These are phyloP conservation scores for Thielaviopsis euricoi DNA, from an alignment of 2,329 filamentous ascomycete species.

Conservation along the genomic window DNA sequence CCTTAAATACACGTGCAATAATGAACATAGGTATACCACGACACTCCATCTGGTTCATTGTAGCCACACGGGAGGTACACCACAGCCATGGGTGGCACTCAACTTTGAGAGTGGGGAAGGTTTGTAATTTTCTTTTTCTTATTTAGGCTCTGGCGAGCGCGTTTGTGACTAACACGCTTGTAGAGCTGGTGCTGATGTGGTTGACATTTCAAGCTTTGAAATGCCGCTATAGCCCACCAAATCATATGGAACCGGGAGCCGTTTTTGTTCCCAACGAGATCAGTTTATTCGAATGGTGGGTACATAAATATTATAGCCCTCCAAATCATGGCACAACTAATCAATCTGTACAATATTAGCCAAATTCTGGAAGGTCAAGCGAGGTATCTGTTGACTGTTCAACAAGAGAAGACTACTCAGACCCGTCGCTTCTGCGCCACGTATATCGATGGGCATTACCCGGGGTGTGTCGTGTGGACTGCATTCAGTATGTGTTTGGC, in stretches of 20 bases:
- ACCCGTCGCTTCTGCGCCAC: constrained; percentile 39
- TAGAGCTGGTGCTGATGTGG: constrained; percentile 2
- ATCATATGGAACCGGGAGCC: constrained; percentile 21
- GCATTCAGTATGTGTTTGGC: constrained; percentile 35
- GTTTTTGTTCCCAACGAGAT: constrained; percentile 24
- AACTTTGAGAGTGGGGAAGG: neutral
- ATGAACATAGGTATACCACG: neutral
- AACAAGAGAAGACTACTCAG: constrained; percentile 30
- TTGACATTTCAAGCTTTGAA: constrained; percentile 29
- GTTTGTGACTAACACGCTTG: neutral
- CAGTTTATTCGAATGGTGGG: constrained; percentile 37
- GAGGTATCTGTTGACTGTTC: constrained; percentile 36
- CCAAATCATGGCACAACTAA: neutral
- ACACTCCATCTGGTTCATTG: neutral
- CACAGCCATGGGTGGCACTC: neutral
- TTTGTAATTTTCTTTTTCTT: neutral
- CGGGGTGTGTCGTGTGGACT: constrained; percentile 44
- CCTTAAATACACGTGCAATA: neutral
- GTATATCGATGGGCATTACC: constrained; percentile 36
- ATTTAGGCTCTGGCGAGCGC: neutral
- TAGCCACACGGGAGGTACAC: neutral
- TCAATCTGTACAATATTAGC: constrained; percentile 18
- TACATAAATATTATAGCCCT: neutral
- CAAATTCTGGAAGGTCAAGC: constrained; percentile 39
- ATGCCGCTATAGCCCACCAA: constrained; percentile 21